A percentile compares a stretch with the other conserved stretches of the same genome.
phyloP scores from a whole-genome alignment of 192 early-diverging fungal species.

The Coemansia sp. region DNA sequence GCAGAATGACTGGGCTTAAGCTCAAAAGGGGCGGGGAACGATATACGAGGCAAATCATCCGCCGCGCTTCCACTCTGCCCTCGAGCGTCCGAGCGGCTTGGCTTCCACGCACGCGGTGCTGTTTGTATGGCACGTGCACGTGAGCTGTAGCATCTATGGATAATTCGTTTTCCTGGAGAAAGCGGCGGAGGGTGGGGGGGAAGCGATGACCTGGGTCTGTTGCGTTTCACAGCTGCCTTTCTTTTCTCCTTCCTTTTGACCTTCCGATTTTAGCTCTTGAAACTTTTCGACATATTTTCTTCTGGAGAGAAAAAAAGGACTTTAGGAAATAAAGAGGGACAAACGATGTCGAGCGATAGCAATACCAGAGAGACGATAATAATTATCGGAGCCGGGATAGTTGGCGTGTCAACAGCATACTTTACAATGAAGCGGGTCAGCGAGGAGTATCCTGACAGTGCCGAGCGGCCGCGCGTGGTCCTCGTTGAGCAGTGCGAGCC shows the following conservation, averaged over 20 bases:
- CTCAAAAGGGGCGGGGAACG: background rate
- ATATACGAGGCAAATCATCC: no score
- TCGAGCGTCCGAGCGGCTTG: no score
- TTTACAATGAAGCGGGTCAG: constrained; percentile 40
- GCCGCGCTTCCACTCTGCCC: no score
- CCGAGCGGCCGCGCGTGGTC: constrained; percentile 39
- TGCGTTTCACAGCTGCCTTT: background rate
- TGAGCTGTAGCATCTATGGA: background rate
- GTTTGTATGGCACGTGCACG: constrained; percentile 3
- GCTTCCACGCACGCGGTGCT: background rate
- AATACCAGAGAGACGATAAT: constrained; percentile 40
- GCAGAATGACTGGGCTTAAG: background rate
- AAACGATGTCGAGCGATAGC: background rate
- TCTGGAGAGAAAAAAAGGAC: background rate
- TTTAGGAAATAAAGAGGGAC: background rate
- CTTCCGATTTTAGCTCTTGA: background rate
- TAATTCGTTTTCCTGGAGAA: no score
- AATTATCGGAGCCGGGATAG: constrained; percentile 47
- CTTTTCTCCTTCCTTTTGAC: background rate
- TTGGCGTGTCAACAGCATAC: constrained; percentile 50
- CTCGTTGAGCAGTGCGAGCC: constrained; percentile 54
- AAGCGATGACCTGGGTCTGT: no score
- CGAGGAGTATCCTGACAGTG: constrained; percentile 16
- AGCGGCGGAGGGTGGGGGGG: background rate
- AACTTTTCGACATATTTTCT: background rate